Evolutionary conservation across 2,329 filamentous ascomycete species (phyloP).

Genomic region (Helotiales sp.): DNA sequence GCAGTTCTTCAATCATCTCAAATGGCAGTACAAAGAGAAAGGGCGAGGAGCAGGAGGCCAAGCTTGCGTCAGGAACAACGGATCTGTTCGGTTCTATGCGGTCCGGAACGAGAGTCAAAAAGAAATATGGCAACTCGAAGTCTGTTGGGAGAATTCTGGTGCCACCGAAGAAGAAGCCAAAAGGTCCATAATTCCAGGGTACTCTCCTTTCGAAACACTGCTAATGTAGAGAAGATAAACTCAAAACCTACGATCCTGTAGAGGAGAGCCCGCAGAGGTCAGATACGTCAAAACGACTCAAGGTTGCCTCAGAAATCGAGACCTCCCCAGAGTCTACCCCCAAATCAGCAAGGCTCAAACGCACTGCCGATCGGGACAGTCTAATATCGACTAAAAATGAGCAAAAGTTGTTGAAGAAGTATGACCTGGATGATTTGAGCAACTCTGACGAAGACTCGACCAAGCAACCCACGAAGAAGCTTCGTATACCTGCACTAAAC

Average conservation of each 20-base stretch:
- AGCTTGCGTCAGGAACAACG: slow-evolving; percentile 24
- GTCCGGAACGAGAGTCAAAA: not conserved
- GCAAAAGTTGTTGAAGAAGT: slow-evolving; percentile 3
- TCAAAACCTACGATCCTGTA: not conserved
- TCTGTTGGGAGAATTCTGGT: not conserved
- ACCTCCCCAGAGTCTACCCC: slow-evolving; percentile 9
- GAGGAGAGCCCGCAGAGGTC: slow-evolving; percentile 5
- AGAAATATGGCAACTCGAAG: not conserved
- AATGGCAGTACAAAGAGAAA: slow-evolving; percentile 32
- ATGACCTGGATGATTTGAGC: not conserved
- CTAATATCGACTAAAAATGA: not conserved
- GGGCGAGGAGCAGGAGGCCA: slow-evolving; percentile 16
- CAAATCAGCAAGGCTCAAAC: not conserved
- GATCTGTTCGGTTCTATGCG: slow-evolving; percentile 27
- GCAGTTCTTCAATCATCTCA: slow-evolving; percentile 14
- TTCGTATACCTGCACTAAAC: not conserved
- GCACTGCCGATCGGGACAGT: not conserved
- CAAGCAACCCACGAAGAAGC: not conserved
- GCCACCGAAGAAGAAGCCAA: not conserved
- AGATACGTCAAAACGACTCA: not conserved
- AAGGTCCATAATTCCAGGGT: not conserved
- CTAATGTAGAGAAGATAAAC: slow-evolving; percentile 4
- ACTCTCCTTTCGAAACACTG: not conserved
- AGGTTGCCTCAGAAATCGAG: not conserved
- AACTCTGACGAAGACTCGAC: not conserved